Evolutionary conservation across 768 basidiomycete genomes (phyloP), one percentile per base, ranked within the genome.

Genomic region (Pholiota microspora): DNA sequence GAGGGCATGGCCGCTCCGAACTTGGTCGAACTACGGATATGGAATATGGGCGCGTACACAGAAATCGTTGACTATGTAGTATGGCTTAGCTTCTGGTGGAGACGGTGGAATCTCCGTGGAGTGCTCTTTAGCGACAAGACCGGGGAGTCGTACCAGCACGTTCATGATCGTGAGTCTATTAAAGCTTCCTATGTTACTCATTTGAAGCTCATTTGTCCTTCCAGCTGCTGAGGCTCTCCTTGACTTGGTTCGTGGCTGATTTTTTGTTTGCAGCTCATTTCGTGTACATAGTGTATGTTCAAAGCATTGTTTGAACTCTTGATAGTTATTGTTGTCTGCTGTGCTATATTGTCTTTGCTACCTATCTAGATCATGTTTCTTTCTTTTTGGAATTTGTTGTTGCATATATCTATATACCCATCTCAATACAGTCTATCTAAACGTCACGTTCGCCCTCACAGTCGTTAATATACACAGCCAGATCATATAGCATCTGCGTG

Each of bases 21-120:
- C 25, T 57, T 78, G 23, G 53, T 49, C 5, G 75, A 76, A 21
- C 51, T 79, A 31, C 69, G 73, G 16, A 64, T 78, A n/a, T 64
- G 72, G 50, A 74, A 78, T 50, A 65, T 66, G 7, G 77, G 77
- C 0, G 69, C 70, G 0, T 67, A 76, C 52, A 18, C 31, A 35
- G 52, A 56, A 34, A 51, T 71, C 16, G 29, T 58, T 16, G 56
- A 62, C 8, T 59, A 69, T n/a, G 36, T 31, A 0, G 45, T 48
- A 3, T 65, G 62, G 64, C 46, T 65, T 12, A 48, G 51, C 7
- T 45, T 55, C 32, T 65, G 62, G 64, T 65, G 64, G 62, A 51
- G 60, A 29, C 54, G 62, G 7, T 66, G 63, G 65, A 64, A 61
- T 40, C 50, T 65, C 10, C 56, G 61, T 21, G 59, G 65, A 2